Conservation (phyloP, 306 rosid genomes). For the Begonia fuchsioides region DNA sequence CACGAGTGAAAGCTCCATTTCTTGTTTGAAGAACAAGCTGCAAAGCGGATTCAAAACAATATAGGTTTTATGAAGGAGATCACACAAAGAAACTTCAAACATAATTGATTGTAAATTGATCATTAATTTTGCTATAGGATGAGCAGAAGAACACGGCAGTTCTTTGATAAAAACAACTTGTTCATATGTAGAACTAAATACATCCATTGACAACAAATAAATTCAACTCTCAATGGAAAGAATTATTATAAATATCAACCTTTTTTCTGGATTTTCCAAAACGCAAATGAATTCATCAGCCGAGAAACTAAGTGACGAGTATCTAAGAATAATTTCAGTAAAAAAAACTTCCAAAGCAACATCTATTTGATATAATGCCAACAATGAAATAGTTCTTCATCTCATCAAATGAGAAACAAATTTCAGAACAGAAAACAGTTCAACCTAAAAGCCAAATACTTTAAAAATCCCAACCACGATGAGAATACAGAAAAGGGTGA, state of each 20-base stretch:
- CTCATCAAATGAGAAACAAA: background rate
- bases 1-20: conserved; percentile 91
- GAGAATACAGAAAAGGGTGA: background rate
- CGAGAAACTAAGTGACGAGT: background rate
- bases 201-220: too few relatives aligned
- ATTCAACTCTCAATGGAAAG: too few relatives aligned
- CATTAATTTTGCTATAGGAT: too few relatives aligned
- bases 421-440: background rate
- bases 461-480: background rate
- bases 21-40: conserved; percentile 85
- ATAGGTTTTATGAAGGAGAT: background rate
- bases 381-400: background rate
- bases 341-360: background rate
- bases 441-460: background rate
- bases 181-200: background rate
- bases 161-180: background rate
- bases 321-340: background rate
- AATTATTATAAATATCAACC: too few relatives aligned
- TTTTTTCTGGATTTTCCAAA: too few relatives aligned
- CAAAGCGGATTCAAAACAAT: conserved; percentile 10
- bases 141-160: background rate
- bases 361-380: background rate
- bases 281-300: background rate
- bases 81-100: background rate
- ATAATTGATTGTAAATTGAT: background rate